A percentile compares a stretch with the other conserved stretches of the same genome.
Evolutionary conservation across 2,329 filamentous ascomycete genomes (phyloP).

Genomic region (Thielaviopsis populi): DNA sequence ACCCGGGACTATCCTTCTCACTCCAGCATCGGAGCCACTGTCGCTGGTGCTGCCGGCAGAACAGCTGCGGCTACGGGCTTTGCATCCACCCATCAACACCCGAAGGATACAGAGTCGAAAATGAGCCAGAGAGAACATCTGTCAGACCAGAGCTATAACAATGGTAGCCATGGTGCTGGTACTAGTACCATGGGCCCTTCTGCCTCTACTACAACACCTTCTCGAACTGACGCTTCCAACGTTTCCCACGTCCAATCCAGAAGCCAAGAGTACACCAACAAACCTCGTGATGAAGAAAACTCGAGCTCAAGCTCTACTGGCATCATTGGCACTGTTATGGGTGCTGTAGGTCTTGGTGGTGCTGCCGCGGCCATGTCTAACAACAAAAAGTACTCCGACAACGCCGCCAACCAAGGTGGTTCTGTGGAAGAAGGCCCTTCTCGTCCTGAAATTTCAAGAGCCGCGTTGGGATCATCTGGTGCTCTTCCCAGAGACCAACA

Average conservation of each 20-base stretch:
- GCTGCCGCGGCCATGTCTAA: slow-evolving; percentile 10
- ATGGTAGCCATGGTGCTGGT: not conserved
- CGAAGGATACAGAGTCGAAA: not conserved
- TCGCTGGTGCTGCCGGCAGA: not conserved
- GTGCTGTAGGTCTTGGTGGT: slow-evolving; percentile 11
- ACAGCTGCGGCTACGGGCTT: not conserved
- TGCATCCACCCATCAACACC: not conserved
- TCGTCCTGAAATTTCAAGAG: not conserved
- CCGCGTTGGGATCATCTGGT: not conserved
- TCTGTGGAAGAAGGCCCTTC: not conserved
- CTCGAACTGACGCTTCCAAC: not conserved
- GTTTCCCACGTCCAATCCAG: not conserved
- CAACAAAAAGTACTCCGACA: not conserved
- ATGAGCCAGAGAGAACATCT: not conserved
- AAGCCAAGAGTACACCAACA: not conserved
- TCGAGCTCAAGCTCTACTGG: not conserved
- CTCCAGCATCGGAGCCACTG: not conserved
- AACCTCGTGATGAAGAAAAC: not conserved
- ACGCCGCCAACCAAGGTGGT: not conserved
- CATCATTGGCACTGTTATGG: slow-evolving; percentile 13
- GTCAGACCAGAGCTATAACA: not conserved
- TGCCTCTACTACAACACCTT: not conserved
- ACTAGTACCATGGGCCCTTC: not conserved
- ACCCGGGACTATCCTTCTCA: not conserved
- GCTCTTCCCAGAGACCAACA: not conserved